Evolutionary conservation across 371 early-diverging fungal species (phyloP).

Genomic region (Syncephalis fuscata): DNA sequence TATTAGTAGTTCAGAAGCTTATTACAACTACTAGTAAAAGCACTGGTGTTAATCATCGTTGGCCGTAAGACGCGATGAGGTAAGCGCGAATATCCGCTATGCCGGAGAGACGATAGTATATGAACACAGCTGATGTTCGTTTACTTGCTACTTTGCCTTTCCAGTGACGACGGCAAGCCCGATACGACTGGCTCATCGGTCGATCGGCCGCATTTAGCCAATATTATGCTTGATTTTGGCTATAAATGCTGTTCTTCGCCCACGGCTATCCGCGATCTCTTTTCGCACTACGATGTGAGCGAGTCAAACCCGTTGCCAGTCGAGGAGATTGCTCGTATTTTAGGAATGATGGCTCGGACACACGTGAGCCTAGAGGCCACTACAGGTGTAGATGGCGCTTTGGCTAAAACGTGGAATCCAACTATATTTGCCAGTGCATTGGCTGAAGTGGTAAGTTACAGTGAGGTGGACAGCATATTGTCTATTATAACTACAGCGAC

Average conservation of each 20-base stretch:
- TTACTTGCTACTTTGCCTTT: too few species aligned
- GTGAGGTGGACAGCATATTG: neutral
- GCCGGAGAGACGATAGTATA: too few species aligned
- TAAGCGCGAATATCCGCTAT: too few species aligned
- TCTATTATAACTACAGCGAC: neutral
- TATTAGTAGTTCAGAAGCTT: too few species aligned
- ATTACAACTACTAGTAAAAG: too few species aligned
- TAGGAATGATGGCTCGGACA: slow-evolving; percentile 55
- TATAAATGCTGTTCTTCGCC: slow-evolving; percentile 32
- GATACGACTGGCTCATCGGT: too few species aligned
- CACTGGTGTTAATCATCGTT: too few species aligned
- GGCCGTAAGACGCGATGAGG: too few species aligned
- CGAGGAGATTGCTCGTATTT: slow-evolving; percentile 43
- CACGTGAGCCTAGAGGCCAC: slow-evolving; percentile 27
- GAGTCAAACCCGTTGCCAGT: slow-evolving; percentile 22
- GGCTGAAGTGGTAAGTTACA: slow-evolving; percentile 25
- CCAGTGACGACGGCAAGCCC: too few species aligned
- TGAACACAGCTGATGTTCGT: too few species aligned
- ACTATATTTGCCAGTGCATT: slow-evolving; percentile 38
- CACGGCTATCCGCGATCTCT: slow-evolving; percentile 22
- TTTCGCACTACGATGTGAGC: slow-evolving; percentile 22
- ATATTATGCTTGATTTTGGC: slow-evolving; percentile 34
- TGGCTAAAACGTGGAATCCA: slow-evolving; percentile 37
- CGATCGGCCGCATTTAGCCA: slow-evolving; percentile 8
- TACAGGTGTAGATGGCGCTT: slow-evolving; percentile 1